A percentile compares a stretch with the other conserved stretches of the same genome.
These are phyloP conservation scores for Trichosporon sp. DNA, from an alignment of 1,284 basidiomycete species.

Conservation along the genomic window DNA sequence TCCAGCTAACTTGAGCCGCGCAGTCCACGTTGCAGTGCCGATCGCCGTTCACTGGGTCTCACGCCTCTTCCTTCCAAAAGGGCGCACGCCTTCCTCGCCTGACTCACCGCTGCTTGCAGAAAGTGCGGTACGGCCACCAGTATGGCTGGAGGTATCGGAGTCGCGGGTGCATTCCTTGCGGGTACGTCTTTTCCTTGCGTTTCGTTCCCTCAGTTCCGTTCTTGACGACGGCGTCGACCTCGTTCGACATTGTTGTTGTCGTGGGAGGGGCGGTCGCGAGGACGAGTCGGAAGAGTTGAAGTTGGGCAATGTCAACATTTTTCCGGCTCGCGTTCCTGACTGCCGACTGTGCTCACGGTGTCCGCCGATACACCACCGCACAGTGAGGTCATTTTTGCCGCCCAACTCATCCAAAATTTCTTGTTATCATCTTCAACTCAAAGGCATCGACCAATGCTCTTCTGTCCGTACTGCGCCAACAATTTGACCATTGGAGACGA, in stretches of 20 bases:
- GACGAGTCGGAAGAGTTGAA: background rate
- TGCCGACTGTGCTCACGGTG: background rate
- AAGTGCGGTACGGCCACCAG: constrained; percentile 71
- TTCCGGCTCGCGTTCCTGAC: constrained; percentile 19
- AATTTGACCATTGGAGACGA: constrained; percentile 70
- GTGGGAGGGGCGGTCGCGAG: background rate
- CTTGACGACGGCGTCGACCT: background rate
- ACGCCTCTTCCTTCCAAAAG: too few relatives aligned
- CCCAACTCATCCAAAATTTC: background rate
- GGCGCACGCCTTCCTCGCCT: background rate
- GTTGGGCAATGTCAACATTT: constrained; percentile 16
- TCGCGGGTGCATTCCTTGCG: constrained; percentile 52
- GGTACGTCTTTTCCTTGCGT: constrained; percentile 23
- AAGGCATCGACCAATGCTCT: constrained; percentile 66
- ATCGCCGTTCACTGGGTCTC: too few relatives aligned
- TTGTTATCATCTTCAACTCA: background rate
- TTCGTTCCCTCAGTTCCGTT: constrained; percentile 1
- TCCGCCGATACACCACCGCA: background rate
- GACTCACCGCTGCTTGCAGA: constrained; percentile 87
- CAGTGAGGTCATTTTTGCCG: constrained; percentile 17
- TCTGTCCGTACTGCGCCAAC: constrained; percentile 95
- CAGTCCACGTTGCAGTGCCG: background rate
- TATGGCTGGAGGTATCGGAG: constrained; percentile 58
- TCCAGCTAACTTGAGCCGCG: too few relatives aligned
- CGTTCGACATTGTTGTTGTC: background rate